Conservation (phyloP, 2,329 filamentous ascomycete genomes). For the Aspergillus alliaceus region DNA sequence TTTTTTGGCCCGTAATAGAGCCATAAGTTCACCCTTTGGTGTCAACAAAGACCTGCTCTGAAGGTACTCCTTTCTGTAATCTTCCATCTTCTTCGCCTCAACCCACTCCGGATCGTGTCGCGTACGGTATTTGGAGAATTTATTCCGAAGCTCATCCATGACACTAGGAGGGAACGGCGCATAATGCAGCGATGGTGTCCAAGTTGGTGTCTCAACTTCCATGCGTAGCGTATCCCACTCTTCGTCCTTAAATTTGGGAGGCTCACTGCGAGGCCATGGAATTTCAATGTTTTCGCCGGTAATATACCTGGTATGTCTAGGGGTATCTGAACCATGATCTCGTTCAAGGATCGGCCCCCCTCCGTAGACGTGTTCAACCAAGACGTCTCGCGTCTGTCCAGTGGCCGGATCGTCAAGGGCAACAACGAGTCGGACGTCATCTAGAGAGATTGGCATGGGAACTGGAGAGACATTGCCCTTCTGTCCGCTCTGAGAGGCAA, state of each 20-base stretch:
- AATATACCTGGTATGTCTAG: conserved; percentile 55
- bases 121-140: conserved; percentile 78
- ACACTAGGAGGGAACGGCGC: conserved; percentile 77
- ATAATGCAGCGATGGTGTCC: conserved; percentile 72
- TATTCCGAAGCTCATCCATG: conserved; percentile 81
- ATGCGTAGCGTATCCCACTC: conserved; percentile 72
- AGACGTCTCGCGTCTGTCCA: conserved; percentile 67
- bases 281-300: conserved; percentile 71
- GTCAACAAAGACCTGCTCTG: conserved; percentile 48
- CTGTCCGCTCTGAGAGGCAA: conserved; percentile 35
- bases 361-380: conserved; percentile 70
- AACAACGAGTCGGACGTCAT: conserved; percentile 77
- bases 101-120: conserved; percentile 76
- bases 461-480: conserved; percentile 48
- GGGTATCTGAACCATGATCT: conserved; percentile 44
- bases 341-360: conserved; percentile 53
- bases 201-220: conserved; percentile 72
- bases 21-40: conserved; percentile 45
- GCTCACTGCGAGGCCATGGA: conserved; percentile 68
- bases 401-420: conserved; percentile 67
- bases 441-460: conserved; percentile 63
- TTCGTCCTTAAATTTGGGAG: conserved; percentile 55
- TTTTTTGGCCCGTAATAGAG: conserved; percentile 38
- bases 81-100: conserved; percentile 62
- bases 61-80: conserved; percentile 47